Conservation (phyloP, 2,329 filamentous ascomycete species). For the Zalaria obscura region DNA sequence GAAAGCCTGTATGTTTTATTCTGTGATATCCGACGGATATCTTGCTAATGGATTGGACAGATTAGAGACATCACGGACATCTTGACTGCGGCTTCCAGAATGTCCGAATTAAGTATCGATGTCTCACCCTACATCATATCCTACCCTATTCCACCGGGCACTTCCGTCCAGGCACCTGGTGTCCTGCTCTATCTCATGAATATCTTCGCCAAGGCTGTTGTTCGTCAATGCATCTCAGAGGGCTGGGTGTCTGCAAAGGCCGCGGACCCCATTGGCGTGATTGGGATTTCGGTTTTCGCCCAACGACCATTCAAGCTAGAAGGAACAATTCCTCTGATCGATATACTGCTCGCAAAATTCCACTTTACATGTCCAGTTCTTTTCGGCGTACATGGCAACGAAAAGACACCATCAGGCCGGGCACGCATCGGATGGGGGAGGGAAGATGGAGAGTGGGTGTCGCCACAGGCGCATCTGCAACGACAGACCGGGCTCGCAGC, state of each 20-base stretch:
- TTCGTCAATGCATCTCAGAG: conserved; percentile 42
- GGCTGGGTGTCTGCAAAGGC: conserved; percentile 22
- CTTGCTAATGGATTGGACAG: conserved; percentile 14
- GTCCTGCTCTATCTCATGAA: conserved; percentile 64
- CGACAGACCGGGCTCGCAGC: conserved; percentile 73
- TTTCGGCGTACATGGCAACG: conserved; percentile 67
- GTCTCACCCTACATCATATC: conserved; percentile 24
- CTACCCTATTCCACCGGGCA: conserved; percentile 26
- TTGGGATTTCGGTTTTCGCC: conserved; percentile 62
- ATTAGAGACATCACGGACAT: conserved; percentile 35
- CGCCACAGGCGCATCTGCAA: conserved; percentile 61
- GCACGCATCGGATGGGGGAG: conserved; percentile 60
- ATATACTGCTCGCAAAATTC: conserved; percentile 80
- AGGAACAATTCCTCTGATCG: conserved; percentile 51
- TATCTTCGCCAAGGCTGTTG: conserved; percentile 57
- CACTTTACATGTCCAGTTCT: conserved; percentile 68
- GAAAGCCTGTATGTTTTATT: conserved; percentile 32
- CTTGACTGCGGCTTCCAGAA: conserved; percentile 28
- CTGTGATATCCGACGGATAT: not conserved
- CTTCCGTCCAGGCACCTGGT: conserved; percentile 37
- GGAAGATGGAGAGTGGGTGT: conserved; percentile 36
- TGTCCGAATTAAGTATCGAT: conserved; percentile 13
- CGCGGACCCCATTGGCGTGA: conserved; percentile 67
- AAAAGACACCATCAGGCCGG: conserved; percentile 56
- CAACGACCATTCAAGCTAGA: conserved; percentile 45